A percentile compares a stretch with the other conserved stretches of the same genome.
Evolutionary conservation across 1,284 basidiomycete species (phyloP).

Genomic region (Ceratobasidium sp.): DNA sequence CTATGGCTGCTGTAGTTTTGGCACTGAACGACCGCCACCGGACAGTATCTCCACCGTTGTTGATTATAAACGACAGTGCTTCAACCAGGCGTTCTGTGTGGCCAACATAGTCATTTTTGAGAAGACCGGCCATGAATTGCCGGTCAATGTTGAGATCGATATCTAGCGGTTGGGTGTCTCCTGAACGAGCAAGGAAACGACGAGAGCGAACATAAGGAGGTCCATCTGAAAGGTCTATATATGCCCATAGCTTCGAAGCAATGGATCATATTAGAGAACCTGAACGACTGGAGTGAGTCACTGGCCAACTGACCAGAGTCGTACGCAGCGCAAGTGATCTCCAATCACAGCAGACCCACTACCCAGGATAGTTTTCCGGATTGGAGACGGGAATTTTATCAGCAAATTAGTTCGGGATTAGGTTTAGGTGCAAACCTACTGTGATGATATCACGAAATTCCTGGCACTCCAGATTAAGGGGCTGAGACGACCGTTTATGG

Average conservation of each 20-base stretch:
- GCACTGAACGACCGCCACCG: not conserved
- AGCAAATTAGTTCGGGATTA: not conserved
- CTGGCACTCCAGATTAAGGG: not conserved
- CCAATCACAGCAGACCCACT: not conserved
- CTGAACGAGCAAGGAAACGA: not conserved
- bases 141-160: not conserved
- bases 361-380: not conserved
- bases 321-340: not conserved
- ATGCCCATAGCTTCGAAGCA: conserved; percentile 11
- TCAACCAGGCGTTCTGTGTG: not conserved
- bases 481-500: not conserved
- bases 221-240: conserved; percentile 2
- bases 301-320: not conserved
- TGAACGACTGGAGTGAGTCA: no score
- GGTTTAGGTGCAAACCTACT: not conserved
- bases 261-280: not conserved
- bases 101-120: not conserved
- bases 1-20: conserved; percentile 1
- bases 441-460: conserved; percentile 1
- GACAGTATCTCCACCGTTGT: not conserved
- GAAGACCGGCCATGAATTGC: not conserved
- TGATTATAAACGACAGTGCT: not conserved
- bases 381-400: not conserved
- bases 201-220: not conserved
- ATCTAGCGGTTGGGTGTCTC: not conserved